phyloP scores from a whole-genome alignment of 345 rosid genomes.

The Dimocarpus longan region DNA sequence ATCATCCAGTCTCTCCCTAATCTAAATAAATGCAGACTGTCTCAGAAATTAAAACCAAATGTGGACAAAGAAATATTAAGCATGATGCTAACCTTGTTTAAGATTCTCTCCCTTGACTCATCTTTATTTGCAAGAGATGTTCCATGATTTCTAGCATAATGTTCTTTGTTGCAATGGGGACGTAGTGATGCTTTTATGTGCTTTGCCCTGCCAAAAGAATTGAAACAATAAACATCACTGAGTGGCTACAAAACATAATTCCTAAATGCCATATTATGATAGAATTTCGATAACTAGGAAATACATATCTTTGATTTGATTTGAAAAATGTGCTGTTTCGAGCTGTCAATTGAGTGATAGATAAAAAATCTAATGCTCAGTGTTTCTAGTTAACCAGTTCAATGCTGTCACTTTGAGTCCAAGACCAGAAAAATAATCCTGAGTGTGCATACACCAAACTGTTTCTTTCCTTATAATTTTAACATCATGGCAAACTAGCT shows the following conservation, averaged over 20 bases:
- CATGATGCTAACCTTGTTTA: slow-evolving; percentile 51
- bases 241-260: not conserved
- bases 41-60: slow-evolving; percentile 16
- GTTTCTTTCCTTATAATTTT: not conserved
- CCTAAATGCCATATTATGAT: not conserved
- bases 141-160: slow-evolving; percentile 38
- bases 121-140: slow-evolving; percentile 38
- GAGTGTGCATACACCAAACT: not conserved
- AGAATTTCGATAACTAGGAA: not conserved
- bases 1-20: slow-evolving; percentile 58
- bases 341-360: no score
- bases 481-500: not conserved
- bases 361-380: not conserved
- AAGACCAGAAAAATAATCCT: not conserved
- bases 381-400: not conserved
- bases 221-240: not conserved
- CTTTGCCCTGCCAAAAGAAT: slow-evolving; percentile 61
- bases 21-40: slow-evolving; percentile 34
- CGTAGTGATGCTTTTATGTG: slow-evolving; percentile 72
- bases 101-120: slow-evolving; percentile 51
- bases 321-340: no score
- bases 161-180: slow-evolving; percentile 42
- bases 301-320: not conserved
- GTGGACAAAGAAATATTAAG: not conserved
- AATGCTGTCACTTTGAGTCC: not conserved